These are phyloP conservation scores for Hymenoscyphus fraxineus DNA, from an alignment of 2,329 filamentous ascomycete species.

Conservation along the genomic window DNA sequence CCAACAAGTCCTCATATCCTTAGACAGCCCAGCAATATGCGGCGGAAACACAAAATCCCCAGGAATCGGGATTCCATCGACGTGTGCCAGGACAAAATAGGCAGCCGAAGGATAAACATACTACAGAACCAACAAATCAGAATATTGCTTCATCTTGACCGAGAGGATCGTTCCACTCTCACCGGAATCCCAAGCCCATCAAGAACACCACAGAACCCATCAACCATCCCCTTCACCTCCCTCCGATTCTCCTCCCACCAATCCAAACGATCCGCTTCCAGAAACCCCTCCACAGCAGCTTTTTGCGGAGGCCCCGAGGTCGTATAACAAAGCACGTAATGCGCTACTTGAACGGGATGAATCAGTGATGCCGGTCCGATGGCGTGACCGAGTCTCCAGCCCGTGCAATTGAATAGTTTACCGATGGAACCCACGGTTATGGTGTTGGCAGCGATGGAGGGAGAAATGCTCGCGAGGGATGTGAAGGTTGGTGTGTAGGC, in stretches of 20 bases:
- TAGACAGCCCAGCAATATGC: neutral
- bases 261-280: neutral
- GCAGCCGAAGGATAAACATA: neutral
- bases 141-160: neutral
- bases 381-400: neutral
- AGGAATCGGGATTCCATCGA: neutral
- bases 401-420: neutral
- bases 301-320: neutral
- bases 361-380: neutral
- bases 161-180: neutral
- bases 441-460: neutral
- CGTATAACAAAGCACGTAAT: neutral
- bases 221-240: neutral
- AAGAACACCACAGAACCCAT: neutral
- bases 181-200: neutral
- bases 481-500: slow-evolving; percentile 1
- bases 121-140: neutral
- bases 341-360: neutral
- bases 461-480: neutral
- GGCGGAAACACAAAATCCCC: neutral
- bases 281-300: neutral
- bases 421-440: neutral
- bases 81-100: neutral
- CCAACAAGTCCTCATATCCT: slow-evolving; percentile 5
- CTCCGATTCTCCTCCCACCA: neutral